Conservation (phyloP, 768 basidiomycete genomes). For the Russula ochroleuca region DNA sequence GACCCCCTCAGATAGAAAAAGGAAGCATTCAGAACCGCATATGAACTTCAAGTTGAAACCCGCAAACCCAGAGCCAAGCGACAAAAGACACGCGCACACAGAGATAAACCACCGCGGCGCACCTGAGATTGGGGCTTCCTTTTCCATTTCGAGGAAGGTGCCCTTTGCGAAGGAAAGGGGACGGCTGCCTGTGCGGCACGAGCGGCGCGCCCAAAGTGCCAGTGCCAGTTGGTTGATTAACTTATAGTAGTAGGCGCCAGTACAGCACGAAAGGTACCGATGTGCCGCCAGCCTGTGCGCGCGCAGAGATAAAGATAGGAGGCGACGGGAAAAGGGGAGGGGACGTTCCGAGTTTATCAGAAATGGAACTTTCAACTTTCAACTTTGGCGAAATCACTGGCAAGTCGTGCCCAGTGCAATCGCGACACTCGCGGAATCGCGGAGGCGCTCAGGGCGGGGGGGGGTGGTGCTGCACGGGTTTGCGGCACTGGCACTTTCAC, state of each 20-base stretch:
- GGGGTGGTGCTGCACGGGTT: neutral
- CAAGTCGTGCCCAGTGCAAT: neutral
- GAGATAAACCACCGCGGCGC: conserved; percentile 2
- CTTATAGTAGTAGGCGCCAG: neutral
- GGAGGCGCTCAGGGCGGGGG: neutral
- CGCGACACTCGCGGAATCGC: no score
- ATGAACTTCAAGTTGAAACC: neutral
- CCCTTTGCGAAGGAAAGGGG: neutral
- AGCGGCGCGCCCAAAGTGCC: neutral
- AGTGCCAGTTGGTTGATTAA: no score
- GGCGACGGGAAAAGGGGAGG: neutral
- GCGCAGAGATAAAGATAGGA: conserved; percentile 8
- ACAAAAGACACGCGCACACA: neutral
- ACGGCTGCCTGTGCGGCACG: neutral
- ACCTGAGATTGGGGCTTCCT: conserved; percentile 1
- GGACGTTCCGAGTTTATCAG: neutral
- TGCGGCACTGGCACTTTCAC: neutral
- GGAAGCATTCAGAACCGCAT: neutral
- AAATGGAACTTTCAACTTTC: neutral
- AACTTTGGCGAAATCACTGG: neutral
- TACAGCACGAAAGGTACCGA: neutral
- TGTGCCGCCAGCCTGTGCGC: neutral
- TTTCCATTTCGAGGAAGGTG: neutral
- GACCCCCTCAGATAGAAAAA: neutral
- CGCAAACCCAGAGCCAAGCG: neutral